These are phyloP conservation scores for Echium plantagineum DNA, from an alignment of 257 asterid species.

Conservation along the genomic window DNA sequence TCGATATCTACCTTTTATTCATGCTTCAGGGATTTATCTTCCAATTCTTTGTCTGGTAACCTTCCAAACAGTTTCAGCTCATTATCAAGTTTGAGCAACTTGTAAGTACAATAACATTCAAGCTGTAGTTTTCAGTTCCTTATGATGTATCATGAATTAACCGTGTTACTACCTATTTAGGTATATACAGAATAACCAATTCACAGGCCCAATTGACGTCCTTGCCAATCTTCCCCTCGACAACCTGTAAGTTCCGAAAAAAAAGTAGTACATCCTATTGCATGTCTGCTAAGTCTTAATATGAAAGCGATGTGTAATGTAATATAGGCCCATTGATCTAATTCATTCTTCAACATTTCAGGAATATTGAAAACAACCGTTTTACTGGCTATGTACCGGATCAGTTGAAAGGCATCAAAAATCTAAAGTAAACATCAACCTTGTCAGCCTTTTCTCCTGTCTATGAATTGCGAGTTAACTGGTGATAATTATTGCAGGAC, in stretches of 20 bases:
- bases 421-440: constrained; percentile 36
- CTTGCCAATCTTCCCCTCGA: constrained; percentile 84
- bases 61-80: constrained; percentile 69
- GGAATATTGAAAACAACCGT: constrained; percentile 82
- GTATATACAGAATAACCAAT: constrained; percentile 87
- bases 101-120: constrained; percentile 39
- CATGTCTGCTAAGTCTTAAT: constrained; percentile 1
- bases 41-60: constrained; percentile 53
- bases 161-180: constrained; percentile 23
- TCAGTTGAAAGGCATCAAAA: constrained; percentile 59
- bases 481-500: constrained; percentile 31
- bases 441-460: background rate
- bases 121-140: constrained; percentile 1
- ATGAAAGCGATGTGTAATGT: background rate
- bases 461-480: constrained; percentile 5
- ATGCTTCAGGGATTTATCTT: constrained; percentile 73
- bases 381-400: constrained; percentile 80
- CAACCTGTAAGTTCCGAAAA: constrained; percentile 47
- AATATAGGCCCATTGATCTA: constrained; percentile 9
- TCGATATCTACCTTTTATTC: constrained; percentile 2
- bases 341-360: constrained; percentile 10
- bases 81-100: constrained; percentile 36
- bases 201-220: constrained; percentile 76
- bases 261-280: no score
- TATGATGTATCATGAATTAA: background rate